phyloP scores from a whole-genome alignment of 176 grass and related monocot species.

The Pharus latifolius region DNA sequence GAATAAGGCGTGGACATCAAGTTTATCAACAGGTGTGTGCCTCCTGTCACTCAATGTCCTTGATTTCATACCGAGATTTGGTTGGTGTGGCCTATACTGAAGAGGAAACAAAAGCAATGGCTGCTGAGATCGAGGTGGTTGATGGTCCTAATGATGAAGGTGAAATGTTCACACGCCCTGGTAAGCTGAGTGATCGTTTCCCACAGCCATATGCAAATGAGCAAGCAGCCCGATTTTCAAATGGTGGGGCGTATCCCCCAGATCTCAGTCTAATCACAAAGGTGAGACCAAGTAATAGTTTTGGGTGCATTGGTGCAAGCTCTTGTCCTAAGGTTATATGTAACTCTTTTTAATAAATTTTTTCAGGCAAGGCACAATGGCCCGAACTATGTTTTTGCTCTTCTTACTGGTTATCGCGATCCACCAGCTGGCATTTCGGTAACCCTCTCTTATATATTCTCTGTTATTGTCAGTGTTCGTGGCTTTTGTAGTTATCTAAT shows the following conservation, averaged over 20 bases:
- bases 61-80: slow-evolving; percentile 58
- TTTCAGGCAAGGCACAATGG: slow-evolving; percentile 47
- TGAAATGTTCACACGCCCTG: slow-evolving; percentile 26
- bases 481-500: neutral
- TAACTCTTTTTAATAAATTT: neutral
- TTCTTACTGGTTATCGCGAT: slow-evolving; percentile 48
- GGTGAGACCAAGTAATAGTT: slow-evolving; percentile 13
- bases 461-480: neutral
- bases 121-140: slow-evolving; percentile 63
- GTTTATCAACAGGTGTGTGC: slow-evolving; percentile 70
- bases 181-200: slow-evolving; percentile 57
- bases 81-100: slow-evolving; percentile 68
- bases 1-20: slow-evolving; percentile 63
- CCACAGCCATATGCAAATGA: slow-evolving; percentile 60
- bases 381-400: slow-evolving; percentile 50
- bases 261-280: slow-evolving; percentile 64
- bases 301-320: neutral
- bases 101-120: slow-evolving; percentile 65
- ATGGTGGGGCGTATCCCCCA: slow-evolving; percentile 65
- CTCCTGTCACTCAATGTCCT: slow-evolving; percentile 67
- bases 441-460: neutral
- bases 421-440: slow-evolving; percentile 47
- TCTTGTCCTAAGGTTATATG: neutral
- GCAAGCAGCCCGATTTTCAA: slow-evolving; percentile 55
- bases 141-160: slow-evolving; percentile 71